These are phyloP conservation scores for Ajuga chamaepitys DNA, from an alignment of 257 asterid genomes.

Conservation along the genomic window DNA sequence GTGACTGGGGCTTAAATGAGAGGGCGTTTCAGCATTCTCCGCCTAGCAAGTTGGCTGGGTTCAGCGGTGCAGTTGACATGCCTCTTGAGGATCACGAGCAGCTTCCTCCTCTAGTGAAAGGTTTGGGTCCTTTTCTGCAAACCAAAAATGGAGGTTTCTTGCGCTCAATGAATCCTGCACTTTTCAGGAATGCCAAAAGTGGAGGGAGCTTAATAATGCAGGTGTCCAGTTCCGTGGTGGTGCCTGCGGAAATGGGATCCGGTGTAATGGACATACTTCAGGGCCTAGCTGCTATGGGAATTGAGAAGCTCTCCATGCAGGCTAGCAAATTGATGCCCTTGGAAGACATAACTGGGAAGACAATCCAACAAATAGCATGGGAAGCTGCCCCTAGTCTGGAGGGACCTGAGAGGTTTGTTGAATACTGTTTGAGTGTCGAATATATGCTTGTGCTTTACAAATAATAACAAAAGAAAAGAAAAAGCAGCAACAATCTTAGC, in stretches of 20 bases:
- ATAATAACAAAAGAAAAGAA: too few relatives aligned
- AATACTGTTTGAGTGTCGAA: slow-evolving; percentile 2
- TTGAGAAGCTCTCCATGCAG: slow-evolving; percentile 89
- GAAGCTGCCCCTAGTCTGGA: slow-evolving; percentile 49
- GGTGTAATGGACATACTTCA: slow-evolving; percentile 71
- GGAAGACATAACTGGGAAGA: slow-evolving; percentile 81
- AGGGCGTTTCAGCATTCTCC: slow-evolving; percentile 69
- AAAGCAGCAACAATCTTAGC: too few relatives aligned
- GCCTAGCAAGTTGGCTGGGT: slow-evolving; percentile 38
- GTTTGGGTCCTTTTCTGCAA: slow-evolving; percentile 69
- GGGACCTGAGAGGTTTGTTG: slow-evolving; percentile 62
- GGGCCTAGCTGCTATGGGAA: slow-evolving; percentile 80
- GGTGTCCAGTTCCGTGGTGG: slow-evolving; percentile 82
- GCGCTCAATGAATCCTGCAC: slow-evolving; percentile 85
- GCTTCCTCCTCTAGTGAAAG: slow-evolving; percentile 72
- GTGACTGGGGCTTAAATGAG: slow-evolving; percentile 72
- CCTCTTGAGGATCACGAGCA: slow-evolving; percentile 44
- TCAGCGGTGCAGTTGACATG: slow-evolving; percentile 47
- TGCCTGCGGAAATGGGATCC: slow-evolving; percentile 96
- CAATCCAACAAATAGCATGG: slow-evolving; percentile 77
- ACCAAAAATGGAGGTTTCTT: slow-evolving; percentile 76
- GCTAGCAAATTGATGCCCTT: slow-evolving; percentile 89
- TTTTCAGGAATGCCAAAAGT: slow-evolving; percentile 50
- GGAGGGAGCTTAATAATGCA: slow-evolving; percentile 90
- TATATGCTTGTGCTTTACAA: neutral